Percentiles rank a stretch among this genome's conserved stretches.
Conservation (phyloP, 345 rosid species). For the Hibiscus tridactylites region DNA sequence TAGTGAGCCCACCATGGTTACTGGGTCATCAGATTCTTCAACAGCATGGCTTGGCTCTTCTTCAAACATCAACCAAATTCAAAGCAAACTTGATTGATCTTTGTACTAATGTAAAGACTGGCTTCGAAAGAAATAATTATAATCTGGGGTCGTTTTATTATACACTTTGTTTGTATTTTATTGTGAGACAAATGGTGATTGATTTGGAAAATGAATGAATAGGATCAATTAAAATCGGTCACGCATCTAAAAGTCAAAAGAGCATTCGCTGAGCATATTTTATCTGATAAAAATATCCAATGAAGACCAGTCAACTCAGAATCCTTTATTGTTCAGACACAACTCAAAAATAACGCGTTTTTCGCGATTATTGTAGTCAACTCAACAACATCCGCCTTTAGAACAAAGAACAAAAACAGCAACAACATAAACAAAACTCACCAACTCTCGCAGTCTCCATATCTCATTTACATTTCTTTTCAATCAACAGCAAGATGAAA, state of each 20-base stretch:
- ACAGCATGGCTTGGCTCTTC: not conserved
- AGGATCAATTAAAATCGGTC: no score
- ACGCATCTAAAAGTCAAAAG: not conserved
- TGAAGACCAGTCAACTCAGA: slow-evolving; percentile 51
- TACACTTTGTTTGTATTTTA: not conserved
- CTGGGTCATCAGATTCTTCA: not conserved
- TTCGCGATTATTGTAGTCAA: slow-evolving; percentile 31
- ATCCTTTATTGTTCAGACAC: slow-evolving; percentile 16
- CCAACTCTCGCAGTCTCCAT: slow-evolving; percentile 13
- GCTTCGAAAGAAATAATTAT: not conserved
- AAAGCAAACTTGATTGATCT: not conserved
- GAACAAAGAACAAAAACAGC: slow-evolving; percentile 7
- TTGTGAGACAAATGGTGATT: not conserved
- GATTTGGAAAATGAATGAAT: no score
- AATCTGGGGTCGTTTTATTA: not conserved
- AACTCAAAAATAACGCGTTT: slow-evolving; percentile 37
- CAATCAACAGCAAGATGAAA: not conserved
- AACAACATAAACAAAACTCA: not conserved
- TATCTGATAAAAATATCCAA: not conserved
- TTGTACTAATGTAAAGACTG: not conserved
- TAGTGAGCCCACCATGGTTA: not conserved
- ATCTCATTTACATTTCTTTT: slow-evolving; percentile 5
- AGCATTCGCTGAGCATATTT: not conserved
- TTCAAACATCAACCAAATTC: not conserved
- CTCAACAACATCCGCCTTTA: not conserved